Evolutionary conservation across 208 protist genomes (phyloP), one percentile per base, ranked within the genome.

Genomic region (Trypanosoma congolense): DNA sequence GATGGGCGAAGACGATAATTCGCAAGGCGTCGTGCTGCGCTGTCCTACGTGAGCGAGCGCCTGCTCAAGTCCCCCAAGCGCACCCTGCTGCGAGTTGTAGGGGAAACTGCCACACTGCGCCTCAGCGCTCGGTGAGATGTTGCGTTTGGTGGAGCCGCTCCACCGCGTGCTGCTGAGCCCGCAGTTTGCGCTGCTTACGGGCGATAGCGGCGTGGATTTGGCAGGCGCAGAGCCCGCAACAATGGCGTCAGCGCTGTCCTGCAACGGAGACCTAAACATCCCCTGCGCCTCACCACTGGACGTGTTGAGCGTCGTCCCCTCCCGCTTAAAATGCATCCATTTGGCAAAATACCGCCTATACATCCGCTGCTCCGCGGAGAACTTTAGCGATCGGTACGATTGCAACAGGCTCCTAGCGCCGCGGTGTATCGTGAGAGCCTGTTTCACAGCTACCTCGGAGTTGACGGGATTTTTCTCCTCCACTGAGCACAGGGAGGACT

Each of bases 311-410:
- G n/a, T n/a, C n/a, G n/a, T n/a, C n/a, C n/a, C n/a, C n/a, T n/a
- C n/a, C n/a, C n/a, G n/a, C n/a, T n/a, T n/a, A n/a, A 47, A 43
- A 16, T 31, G 43, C 3, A 49, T 4, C 79, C 79, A 87, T 36
- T 70, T 67, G 16, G 71, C 48, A 43, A 79, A 87, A 63, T 75
- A 87, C 40, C 53, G 33, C n/a, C 75, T 58, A 44, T 69, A 67
- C 45, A 73, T 24, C 24, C 65, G 64, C 60, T 77, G 66, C 16
- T 33, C 22, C 41, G 70, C 59, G 22, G 48, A 62, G 26, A 52
- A 47, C 62, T 87, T 87, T 28, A 82, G n/a, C 0, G 61, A 41
- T 1, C 55, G 53, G 40, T 87, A 87, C 9, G 50, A 51, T 21
- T 58, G 59, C n/a, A 87, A 54, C 1, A 65, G 38, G 24, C 54